phyloP scores from a whole-genome alignment of 1,284 basidiomycete genomes.

The Melampsora abietis-canadensis region DNA sequence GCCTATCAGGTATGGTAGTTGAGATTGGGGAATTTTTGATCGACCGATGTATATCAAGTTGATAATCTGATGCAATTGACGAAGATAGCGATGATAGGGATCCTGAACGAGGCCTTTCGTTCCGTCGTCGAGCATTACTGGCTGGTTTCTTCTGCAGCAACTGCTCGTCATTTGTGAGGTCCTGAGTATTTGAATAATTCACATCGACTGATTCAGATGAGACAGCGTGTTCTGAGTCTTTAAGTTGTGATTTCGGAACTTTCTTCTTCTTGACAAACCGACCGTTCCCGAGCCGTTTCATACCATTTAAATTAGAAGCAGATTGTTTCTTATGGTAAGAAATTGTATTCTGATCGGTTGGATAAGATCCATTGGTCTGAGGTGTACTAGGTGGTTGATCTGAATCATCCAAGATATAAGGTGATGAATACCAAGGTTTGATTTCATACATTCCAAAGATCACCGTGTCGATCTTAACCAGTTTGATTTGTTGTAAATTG shows the following conservation, averaged over 20 bases:
- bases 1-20: background rate
- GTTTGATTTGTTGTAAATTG: slow-evolving; percentile 5
- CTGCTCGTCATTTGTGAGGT: background rate
- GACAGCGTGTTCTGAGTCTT: background rate
- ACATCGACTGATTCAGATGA: background rate
- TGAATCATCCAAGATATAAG: slow-evolving; percentile 51
- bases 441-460: slow-evolving; percentile 52
- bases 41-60: background rate
- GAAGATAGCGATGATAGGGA: background rate
- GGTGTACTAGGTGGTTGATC: slow-evolving; percentile 10
- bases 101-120: background rate
- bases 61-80: background rate
- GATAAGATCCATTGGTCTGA: background rate
- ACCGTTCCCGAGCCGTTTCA: slow-evolving; percentile 14
- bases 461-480: slow-evolving; percentile 46
- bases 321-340: background rate
- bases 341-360: slow-evolving; percentile 11
- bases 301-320: background rate
- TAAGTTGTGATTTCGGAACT: background rate
- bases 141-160: background rate
- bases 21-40: background rate
- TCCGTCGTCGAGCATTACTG: background rate
- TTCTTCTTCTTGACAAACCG: slow-evolving; percentile 13
- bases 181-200: background rate
- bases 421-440: slow-evolving; percentile 53